Evolutionary conservation across 192 early-diverging fungal genomes (phyloP).

Genomic region (Chytriomyces confervae): DNA sequence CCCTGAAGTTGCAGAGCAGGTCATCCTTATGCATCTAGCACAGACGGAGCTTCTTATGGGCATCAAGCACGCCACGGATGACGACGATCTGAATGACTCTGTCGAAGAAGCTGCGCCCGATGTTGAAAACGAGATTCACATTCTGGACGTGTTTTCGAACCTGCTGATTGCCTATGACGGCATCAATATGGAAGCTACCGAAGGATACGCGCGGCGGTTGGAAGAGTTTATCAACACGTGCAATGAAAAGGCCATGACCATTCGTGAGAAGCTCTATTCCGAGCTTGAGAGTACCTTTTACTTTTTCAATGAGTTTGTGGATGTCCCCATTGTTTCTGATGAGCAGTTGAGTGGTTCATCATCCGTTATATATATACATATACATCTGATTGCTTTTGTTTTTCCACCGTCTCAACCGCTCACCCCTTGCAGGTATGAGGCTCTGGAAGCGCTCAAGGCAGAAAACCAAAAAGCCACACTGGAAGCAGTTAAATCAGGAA

Average conservation of each 20-base stretch:
- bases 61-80: conserved; percentile 14
- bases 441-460: conserved; percentile 54
- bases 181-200: conserved; percentile 41
- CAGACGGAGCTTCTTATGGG: conserved; percentile 33
- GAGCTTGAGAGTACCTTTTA: conserved; percentile 61
- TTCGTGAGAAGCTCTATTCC: conserved; percentile 53
- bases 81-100: conserved; percentile 18
- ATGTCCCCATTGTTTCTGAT: conserved; percentile 64
- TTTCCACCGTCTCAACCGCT: not conserved
- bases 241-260: conserved; percentile 37
- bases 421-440: conserved; percentile 43
- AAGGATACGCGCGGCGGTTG: conserved; percentile 47
- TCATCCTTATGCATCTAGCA: conserved; percentile 35
- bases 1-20: conserved; percentile 46
- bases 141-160: conserved; percentile 56
- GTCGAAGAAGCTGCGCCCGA: conserved; percentile 40
- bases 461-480: conserved; percentile 61
- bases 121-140: conserved; percentile 54
- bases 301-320: conserved; percentile 62
- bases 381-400: conserved; percentile 14
- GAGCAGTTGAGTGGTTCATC: conserved; percentile 52
- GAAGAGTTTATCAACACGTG: conserved; percentile 48
- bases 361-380: too few relatives aligned
- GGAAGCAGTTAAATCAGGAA: conserved; percentile 67
- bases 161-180: conserved; percentile 57